Percentiles rank a stretch among this genome's conserved stretches.
Conservation (phyloP, 495 filamentous ascomycete species). For the Rostrohypoxylon terebratum region DNA sequence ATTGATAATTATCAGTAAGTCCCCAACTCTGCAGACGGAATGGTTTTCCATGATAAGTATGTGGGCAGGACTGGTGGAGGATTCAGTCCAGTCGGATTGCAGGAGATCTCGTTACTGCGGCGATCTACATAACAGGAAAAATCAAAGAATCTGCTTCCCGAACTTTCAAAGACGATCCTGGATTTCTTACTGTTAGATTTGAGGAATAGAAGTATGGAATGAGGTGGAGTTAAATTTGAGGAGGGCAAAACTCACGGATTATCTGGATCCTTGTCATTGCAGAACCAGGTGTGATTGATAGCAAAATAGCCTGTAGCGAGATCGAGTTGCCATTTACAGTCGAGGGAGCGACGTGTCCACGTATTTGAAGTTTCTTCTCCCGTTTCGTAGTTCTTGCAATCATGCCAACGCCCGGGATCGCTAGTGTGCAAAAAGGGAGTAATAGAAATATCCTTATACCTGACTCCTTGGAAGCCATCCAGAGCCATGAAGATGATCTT, state of each 20-base stretch:
- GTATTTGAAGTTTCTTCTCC: slow-evolving; percentile 4
- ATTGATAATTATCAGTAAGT: background rate
- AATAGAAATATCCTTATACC: slow-evolving; percentile 4
- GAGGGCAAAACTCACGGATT: slow-evolving; percentile 27
- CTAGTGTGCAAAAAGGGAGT: slow-evolving; percentile 30
- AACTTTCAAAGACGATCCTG: slow-evolving; percentile 32
- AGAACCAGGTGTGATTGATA: slow-evolving; percentile 42
- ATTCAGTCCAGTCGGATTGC: slow-evolving; percentile 20
- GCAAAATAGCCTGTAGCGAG: slow-evolving; percentile 40
- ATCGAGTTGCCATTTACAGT: slow-evolving; percentile 41
- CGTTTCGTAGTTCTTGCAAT: slow-evolving; percentile 26
- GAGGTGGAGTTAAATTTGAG: background rate
- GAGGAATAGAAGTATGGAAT: background rate
- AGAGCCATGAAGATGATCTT: slow-evolving; percentile 20
- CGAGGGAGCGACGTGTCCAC: slow-evolving; percentile 31
- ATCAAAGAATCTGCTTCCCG: slow-evolving; percentile 34
- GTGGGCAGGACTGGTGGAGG: slow-evolving; percentile 28
- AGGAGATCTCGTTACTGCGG: slow-evolving; percentile 19
- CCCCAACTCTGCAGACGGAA: slow-evolving; percentile 20
- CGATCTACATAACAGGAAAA: slow-evolving; percentile 32
- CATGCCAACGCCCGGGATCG: slow-evolving; percentile 33
- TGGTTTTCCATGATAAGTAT: slow-evolving; percentile 27
- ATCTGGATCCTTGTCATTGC: slow-evolving; percentile 39
- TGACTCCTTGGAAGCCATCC: slow-evolving; percentile 25
- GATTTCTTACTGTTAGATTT: slow-evolving; percentile 1